These are phyloP conservation scores for Hemerocallis citrina DNA, from an alignment of 106 monocot species.

Conservation along the genomic window DNA sequence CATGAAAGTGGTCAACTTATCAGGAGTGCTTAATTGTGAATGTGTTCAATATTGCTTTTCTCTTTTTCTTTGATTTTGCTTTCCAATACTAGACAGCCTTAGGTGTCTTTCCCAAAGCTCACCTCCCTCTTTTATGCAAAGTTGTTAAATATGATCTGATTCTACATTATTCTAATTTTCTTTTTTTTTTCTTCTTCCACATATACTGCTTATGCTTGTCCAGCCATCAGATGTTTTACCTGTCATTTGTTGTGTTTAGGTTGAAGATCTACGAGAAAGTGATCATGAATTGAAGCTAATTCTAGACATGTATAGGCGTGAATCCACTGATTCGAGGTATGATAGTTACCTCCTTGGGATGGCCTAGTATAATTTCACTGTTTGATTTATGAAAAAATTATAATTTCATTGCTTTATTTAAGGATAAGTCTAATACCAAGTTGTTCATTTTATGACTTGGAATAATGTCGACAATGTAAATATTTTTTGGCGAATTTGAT, in stretches of 20 bases:
- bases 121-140: not conserved
- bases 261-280: slow-evolving; percentile 40
- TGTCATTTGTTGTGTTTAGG: slow-evolving; percentile 27
- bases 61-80: no score
- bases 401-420: no score
- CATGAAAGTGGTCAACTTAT: no score
- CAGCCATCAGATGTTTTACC: not conserved
- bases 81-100: no score
- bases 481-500: no score
- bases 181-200: not conserved
- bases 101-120: not conserved
- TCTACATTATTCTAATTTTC: not conserved
- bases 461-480: no score
- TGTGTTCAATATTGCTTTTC: no score
- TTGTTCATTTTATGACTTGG: no score
- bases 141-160: not conserved
- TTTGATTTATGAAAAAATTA: no score
- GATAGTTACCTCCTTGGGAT: not conserved
- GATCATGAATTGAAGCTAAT: slow-evolving; percentile 50
- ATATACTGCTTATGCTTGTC: not conserved
- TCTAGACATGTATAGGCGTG: slow-evolving; percentile 59
- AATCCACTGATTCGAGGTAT: slow-evolving; percentile 65
- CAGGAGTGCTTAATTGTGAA: no score
- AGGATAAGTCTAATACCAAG: no score
- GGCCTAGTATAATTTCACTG: no score